A percentile compares a stretch with the other conserved stretches of the same genome.
Conservation (phyloP, 78 protist species). For the Chrysochromulina parva region DNA sequence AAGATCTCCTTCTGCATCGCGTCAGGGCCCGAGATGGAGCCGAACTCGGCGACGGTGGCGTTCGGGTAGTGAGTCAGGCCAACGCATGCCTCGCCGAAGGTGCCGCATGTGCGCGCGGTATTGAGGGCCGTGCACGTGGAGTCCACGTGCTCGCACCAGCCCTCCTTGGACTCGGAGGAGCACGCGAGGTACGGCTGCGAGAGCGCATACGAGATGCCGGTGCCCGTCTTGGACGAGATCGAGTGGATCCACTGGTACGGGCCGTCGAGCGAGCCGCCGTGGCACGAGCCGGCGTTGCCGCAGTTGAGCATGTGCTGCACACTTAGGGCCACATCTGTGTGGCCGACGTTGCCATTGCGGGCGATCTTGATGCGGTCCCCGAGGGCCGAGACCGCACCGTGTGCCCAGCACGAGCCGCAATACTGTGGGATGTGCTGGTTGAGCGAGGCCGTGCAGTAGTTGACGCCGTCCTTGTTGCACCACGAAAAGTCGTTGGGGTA, state of each 20-base stretch:
- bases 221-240: not conserved
- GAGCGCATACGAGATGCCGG: constrained; percentile 79
- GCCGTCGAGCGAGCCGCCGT: constrained; percentile 75
- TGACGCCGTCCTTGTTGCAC: constrained; percentile 42
- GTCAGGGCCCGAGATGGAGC: constrained; percentile 56
- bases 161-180: constrained; percentile 46
- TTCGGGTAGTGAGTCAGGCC: constrained; percentile 73
- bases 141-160: constrained; percentile 1
- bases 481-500: too few species aligned
- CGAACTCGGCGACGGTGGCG: constrained; percentile 73
- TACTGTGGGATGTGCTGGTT: constrained; percentile 85
- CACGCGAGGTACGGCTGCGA: constrained; percentile 58
- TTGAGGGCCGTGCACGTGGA: constrained; percentile 63
- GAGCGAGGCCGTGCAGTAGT: constrained; percentile 54
- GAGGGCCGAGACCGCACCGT: constrained; percentile 69
- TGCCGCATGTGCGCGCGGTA: constrained; percentile 78
- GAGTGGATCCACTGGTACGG: constrained; percentile 50
- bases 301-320: constrained; percentile 85
- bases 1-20: constrained; percentile 81
- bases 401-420: constrained; percentile 74
- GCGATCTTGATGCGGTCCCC: constrained; percentile 87
- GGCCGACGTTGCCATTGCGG: constrained; percentile 48
- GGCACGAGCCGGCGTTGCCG: constrained; percentile 74
- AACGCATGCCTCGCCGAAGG: constrained; percentile 70
- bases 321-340: constrained; percentile 57